Evolutionary conservation across 202 grass and related monocot species (phyloP).

Genomic region (Cymbopogon flexuosus): DNA sequence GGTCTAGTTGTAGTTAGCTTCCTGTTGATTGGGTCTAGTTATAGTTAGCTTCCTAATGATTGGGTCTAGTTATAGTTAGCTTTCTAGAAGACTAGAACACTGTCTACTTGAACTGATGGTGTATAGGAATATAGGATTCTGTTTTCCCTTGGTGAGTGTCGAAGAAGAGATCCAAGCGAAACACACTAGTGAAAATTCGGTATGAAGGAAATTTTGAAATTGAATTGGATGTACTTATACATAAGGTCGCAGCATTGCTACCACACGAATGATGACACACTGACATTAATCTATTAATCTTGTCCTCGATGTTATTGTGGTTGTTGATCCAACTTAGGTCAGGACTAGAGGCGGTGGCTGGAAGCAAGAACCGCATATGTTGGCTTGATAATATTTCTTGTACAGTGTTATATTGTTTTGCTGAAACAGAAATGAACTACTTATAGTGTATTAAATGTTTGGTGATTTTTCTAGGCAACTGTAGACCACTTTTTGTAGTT

Average conservation of each 20-base stretch:
- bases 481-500: not conserved
- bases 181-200: not conserved
- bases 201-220: not conserved
- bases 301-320: not conserved
- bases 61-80: not conserved
- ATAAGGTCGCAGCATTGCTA: not conserved
- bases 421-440: not conserved
- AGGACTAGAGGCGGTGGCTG: not conserved
- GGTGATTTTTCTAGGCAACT: not conserved
- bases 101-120: not conserved
- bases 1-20: not conserved
- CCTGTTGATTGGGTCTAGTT: not conserved
- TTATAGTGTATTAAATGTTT: not conserved
- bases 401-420: not conserved
- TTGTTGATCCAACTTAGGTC: constrained; percentile 1
- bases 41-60: not conserved
- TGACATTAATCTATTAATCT: constrained; percentile 8
- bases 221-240: not conserved
- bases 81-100: not conserved
- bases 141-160: not conserved
- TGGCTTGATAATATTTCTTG: not conserved
- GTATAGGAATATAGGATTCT: not conserved
- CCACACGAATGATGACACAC: not conserved
- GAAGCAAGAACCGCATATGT: not conserved
- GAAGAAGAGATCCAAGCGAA: not conserved